A percentile compares a stretch with the other conserved stretches of the same genome.
These are phyloP conservation scores for Toxoplasma gondii DNA, from an alignment of 169 alveolate species.

Conservation along the genomic window DNA sequence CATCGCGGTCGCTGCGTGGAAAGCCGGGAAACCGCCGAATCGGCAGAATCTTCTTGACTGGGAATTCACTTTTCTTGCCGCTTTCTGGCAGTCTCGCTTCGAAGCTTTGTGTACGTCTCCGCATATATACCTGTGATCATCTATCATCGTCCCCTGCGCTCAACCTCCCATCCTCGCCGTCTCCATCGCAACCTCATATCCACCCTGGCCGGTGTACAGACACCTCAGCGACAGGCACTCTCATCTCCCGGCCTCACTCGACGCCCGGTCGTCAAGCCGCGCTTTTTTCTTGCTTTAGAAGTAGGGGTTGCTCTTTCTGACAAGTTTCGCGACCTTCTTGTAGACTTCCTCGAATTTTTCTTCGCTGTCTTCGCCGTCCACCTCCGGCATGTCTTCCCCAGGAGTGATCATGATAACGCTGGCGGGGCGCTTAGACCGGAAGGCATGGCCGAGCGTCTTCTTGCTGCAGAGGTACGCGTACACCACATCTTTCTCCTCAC, in stretches of 20 bases:
- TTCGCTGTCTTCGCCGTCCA: slow-evolving; percentile 31
- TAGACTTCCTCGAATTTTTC: slow-evolving; percentile 13
- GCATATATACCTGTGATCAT: too few species aligned
- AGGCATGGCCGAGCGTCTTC: slow-evolving; percentile 92
- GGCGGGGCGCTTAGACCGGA: slow-evolving; percentile 95
- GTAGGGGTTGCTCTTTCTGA: slow-evolving; percentile 40
- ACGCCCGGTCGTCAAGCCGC: too few species aligned
- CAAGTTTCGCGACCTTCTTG: slow-evolving; percentile 36
- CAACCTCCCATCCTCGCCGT: too few species aligned
- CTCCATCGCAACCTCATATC: too few species aligned
- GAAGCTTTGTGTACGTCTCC: too few species aligned
- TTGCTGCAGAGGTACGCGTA: slow-evolving; percentile 93
- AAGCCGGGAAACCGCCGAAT: too few species aligned
- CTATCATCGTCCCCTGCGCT: too few species aligned
- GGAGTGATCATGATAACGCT: slow-evolving; percentile 87
- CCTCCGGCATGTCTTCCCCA: not conserved
- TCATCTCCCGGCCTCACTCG: not conserved
- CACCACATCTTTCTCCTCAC: slow-evolving; percentile 93
- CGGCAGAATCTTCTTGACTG: too few species aligned
- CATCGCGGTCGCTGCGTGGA: too few species aligned
- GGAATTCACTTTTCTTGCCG: too few species aligned
- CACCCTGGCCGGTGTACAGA: too few species aligned
- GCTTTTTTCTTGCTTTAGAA: not conserved
- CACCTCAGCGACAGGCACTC: not conserved
- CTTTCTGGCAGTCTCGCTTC: too few species aligned